These are phyloP conservation scores for Carex parvula DNA, from an alignment of 176 grass and related monocot species.

Conservation along the genomic window DNA sequence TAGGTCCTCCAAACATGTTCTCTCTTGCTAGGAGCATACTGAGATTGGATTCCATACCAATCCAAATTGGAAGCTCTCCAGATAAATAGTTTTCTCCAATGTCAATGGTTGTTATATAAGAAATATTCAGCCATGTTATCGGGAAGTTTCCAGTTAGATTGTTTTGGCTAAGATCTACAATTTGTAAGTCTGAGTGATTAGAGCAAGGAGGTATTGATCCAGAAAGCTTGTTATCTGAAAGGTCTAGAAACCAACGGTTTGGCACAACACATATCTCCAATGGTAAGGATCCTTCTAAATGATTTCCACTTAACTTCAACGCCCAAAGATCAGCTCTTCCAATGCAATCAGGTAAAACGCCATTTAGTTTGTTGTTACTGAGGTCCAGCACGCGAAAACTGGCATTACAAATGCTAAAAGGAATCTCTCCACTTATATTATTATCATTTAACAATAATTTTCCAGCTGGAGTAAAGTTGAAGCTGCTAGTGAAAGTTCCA, in stretches of 20 bases:
- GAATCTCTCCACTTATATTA: no score
- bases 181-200: rapidly evolving
- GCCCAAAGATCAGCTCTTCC: no score
- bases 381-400: no score
- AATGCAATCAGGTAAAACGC: no score
- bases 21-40: background rate
- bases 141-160: background rate
- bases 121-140: background rate
- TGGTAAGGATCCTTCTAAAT: background rate
- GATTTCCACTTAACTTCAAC: background rate
- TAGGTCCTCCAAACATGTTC: constrained; percentile 19
- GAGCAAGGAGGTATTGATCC: no score
- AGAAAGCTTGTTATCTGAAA: no score
- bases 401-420: no score
- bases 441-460: no score
- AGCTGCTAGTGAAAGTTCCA: background rate
- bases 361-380: no score
- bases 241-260: no score
- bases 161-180: constrained; percentile 7
- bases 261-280: background rate
- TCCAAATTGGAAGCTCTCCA: background rate
- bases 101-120: constrained; percentile 14
- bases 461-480: no score
- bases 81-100: background rate
- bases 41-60: background rate